A percentile compares a stretch with the other conserved stretches of the same genome.
These are phyloP conservation scores for Cyberlindnera bimundalis DNA, from an alignment of 805 yeast genomes.

Conservation along the genomic window DNA sequence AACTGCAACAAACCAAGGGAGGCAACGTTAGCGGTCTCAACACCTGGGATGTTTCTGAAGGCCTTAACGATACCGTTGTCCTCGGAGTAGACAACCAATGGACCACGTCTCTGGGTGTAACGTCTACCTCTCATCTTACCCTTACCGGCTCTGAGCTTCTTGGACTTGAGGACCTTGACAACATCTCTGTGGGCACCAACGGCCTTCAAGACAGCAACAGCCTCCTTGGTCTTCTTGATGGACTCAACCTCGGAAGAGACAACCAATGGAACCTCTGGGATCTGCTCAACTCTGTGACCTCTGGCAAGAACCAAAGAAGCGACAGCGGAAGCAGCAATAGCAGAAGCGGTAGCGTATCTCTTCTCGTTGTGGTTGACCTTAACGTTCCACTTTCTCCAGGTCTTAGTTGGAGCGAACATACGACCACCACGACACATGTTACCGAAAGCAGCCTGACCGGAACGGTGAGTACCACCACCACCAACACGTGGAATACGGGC, in stretches of 20 bases:
- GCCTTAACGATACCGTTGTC: conserved; percentile 98
- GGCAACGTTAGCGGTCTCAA: conserved; percentile 90
- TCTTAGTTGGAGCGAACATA: conserved; percentile 99
- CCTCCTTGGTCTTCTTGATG: conserved; percentile 95
- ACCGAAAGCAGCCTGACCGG: conserved; percentile 99
- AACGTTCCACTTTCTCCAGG: conserved; percentile 99
- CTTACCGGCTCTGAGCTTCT: conserved; percentile 99
- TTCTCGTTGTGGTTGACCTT: conserved; percentile 99
- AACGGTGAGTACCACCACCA: conserved; percentile 99
- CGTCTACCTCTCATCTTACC: conserved; percentile 99
- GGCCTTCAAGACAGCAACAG: conserved; percentile 96
- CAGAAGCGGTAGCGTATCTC: conserved; percentile 99
- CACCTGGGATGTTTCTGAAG: conserved; percentile 99
- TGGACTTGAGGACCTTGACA: conserved; percentile 96
- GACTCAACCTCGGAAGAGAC: conserved; percentile 91
- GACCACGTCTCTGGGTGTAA: conserved; percentile 99
- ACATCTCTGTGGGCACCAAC: conserved; percentile 99
- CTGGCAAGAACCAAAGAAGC: conserved; percentile 98
- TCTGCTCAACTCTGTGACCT: conserved; percentile 99
- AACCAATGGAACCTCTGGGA: conserved; percentile 98
- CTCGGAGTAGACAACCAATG: conserved; percentile 96
- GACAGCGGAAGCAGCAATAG: conserved; percentile 98
- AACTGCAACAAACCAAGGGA: conserved; percentile 94
- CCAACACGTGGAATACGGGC: conserved; percentile 99
- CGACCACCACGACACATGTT: conserved; percentile 99